phyloP scores from a whole-genome alignment of 345 rosid genomes.

The Arabis hirsuta region DNA sequence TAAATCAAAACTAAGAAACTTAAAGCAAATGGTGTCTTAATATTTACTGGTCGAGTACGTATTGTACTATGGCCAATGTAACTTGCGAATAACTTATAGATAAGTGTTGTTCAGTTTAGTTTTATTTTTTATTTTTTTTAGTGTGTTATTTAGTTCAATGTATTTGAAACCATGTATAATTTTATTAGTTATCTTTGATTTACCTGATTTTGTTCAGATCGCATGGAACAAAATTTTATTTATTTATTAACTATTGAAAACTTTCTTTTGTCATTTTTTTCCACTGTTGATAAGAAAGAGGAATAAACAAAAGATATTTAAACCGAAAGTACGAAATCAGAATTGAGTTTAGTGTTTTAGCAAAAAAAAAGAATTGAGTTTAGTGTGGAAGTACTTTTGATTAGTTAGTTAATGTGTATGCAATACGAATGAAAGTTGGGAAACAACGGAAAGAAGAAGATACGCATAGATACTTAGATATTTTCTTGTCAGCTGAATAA shows the following conservation, averaged over 20 bases:
- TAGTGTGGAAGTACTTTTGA: conserved; percentile 1
- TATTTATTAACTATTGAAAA: background rate
- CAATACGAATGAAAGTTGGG: conserved; percentile 15
- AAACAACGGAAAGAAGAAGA: conserved; percentile 33
- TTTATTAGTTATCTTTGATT: background rate
- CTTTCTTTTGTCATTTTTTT: background rate
- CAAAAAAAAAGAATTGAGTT: background rate
- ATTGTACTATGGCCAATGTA: background rate
- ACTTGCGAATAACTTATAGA: background rate
- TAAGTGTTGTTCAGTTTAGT: background rate
- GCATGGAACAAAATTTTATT: background rate
- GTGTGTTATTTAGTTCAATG: no score
- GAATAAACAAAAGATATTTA: background rate
- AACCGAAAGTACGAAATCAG: background rate
- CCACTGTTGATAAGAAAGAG: background rate
- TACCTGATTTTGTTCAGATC: background rate
- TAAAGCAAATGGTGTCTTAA: background rate
- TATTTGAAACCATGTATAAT: background rate
- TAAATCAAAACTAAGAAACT: background rate
- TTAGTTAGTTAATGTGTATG: conserved; percentile 2
- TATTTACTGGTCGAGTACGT: background rate
- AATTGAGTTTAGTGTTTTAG: background rate
- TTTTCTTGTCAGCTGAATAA: conserved; percentile 18
- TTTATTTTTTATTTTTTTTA: no score
- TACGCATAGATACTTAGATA: conserved; percentile 31